Percentiles rank a stretch among this genome's conserved stretches.
Conservation (phyloP, 108 stramenopile genomes). For the Licmophora abbreviata region DNA sequence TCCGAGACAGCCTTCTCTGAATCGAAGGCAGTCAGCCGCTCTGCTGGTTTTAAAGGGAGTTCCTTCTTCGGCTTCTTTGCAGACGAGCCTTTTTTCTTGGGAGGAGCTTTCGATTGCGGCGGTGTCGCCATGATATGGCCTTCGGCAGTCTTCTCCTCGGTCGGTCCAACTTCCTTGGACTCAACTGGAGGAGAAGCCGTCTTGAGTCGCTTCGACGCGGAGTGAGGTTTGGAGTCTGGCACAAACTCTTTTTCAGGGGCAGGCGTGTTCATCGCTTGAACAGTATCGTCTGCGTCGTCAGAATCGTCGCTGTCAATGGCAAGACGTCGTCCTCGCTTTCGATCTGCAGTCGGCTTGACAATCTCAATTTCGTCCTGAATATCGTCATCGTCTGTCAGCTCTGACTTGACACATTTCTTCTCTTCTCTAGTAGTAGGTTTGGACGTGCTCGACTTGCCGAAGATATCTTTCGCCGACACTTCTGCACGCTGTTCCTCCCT, state of each 20-base stretch:
- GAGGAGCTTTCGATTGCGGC: constrained; percentile 2
- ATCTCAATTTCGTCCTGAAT: no score
- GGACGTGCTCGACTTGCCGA: no score
- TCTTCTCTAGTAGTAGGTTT: no score
- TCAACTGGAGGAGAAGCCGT: not conserved
- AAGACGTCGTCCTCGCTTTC: no score
- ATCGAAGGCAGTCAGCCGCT: constrained; percentile 17
- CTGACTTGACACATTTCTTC: no score
- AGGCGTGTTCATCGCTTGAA: constrained; percentile 6
- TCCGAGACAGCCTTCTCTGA: constrained; percentile 14
- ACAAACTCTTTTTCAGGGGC: constrained; percentile 13
- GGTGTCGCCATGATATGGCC: not conserved
- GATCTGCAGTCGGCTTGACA: no score
- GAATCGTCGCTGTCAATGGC: not conserved
- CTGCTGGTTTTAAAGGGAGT: constrained; percentile 13
- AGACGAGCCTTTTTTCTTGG: constrained; percentile 10
- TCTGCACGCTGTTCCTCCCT: no score
- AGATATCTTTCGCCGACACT: no score
- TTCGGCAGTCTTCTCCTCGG: not conserved
- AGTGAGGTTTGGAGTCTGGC: no score
- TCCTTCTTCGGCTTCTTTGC: constrained; percentile 5
- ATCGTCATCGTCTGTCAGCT: no score
- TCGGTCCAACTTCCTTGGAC: not conserved
- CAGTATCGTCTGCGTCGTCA: constrained; percentile 13
- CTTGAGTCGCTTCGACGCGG: no score